Base-by-base conservation (phyloP, 441 rosid species). In the Pelargonium australe region DNA sequence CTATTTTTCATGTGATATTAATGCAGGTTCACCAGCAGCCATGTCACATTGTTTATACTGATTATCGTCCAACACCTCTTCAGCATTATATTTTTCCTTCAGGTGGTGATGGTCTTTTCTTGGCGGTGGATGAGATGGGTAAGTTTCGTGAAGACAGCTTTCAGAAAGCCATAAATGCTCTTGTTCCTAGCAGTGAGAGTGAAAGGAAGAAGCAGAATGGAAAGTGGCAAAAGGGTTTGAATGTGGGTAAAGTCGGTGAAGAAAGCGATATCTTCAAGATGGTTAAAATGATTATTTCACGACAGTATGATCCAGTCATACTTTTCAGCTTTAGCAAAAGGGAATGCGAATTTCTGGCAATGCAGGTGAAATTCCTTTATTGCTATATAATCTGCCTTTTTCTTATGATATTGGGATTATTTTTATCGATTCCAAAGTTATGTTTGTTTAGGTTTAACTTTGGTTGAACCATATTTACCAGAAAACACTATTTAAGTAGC, bases 31-130 rank as follows among this genome's bases (percentile, higher is more conserved):
- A 95, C 81, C 80, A 76, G 66, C 98, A 90, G 73, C 99, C 99
- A n/a, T 95, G 99, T 75, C 97, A 95, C 81, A 95, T 95, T 77
- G 97, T 95, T 63, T 95, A 95, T 80, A 95, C 99, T 0, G 99
- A 92, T 80, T 95, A 95, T 85, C 89, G 98, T 49, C 99, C 99
- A 68, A 95, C 99, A 44, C 99, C 98, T n/a, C 97, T 95, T 79
- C 97, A 90, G 79, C 99, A 95, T 75, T 95, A 95, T 75, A 76
- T 95, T 68, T 95, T 90, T 75, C 99, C 98, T 73, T 84, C 98
- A 13, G 98, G 99, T 70, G 91, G 95, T 67, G 91, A 80, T 73
- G 98, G 99, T 67, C 85, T 92, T 51, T 95, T 87, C 79, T 76
- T 95, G 79, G 98, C 87, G 68, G 98, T 92, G 68, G 97, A 92